Conservation (phyloP, 2,329 filamentous ascomycete genomes). For the Cladophialophora exuberans region DNA sequence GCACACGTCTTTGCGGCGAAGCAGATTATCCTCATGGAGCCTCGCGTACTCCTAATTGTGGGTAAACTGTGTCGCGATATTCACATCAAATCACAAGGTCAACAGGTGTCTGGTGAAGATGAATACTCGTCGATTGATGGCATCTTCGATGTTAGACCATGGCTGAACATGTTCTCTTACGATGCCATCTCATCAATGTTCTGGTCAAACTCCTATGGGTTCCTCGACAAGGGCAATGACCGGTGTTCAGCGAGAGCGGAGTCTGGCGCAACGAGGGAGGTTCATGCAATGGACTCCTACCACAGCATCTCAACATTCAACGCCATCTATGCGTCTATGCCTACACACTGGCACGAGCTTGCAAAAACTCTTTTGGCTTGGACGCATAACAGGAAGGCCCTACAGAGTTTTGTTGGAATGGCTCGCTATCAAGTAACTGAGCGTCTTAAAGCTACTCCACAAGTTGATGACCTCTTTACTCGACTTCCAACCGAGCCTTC, state of each 20-base stretch:
- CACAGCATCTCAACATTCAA: conserved; percentile 1
- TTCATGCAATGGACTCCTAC: conserved; percentile 11
- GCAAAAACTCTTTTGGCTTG: not conserved
- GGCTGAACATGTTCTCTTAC: conserved; percentile 30
- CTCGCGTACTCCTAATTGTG: conserved; percentile 12
- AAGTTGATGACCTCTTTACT: conserved; percentile 21
- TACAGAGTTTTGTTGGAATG: conserved; percentile 21
- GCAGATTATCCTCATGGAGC: conserved; percentile 22
- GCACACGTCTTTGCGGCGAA: conserved; percentile 22
- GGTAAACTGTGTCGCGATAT: not conserved
- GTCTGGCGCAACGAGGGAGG: not conserved
- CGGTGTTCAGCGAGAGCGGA: not conserved
- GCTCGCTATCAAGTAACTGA: conserved; percentile 15
- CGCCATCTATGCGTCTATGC: not conserved
- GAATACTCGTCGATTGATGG: conserved; percentile 12
- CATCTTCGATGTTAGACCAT: conserved; percentile 26
- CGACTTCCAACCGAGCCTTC: conserved; percentile 8
- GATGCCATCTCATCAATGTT: conserved; percentile 27
- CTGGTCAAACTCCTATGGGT: conserved; percentile 13
- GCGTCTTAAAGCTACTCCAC: conserved; percentile 9
- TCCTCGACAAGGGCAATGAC: conserved; percentile 8
- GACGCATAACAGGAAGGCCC: conserved; percentile 6
- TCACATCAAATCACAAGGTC: not conserved
- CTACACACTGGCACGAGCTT: not conserved
- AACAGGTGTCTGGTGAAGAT: conserved; percentile 1